A percentile compares a stretch with the other conserved stretches of the same genome.
phyloP scores from a whole-genome alignment of 2,329 filamentous ascomycete species.

The Aspergillus udagawae region DNA sequence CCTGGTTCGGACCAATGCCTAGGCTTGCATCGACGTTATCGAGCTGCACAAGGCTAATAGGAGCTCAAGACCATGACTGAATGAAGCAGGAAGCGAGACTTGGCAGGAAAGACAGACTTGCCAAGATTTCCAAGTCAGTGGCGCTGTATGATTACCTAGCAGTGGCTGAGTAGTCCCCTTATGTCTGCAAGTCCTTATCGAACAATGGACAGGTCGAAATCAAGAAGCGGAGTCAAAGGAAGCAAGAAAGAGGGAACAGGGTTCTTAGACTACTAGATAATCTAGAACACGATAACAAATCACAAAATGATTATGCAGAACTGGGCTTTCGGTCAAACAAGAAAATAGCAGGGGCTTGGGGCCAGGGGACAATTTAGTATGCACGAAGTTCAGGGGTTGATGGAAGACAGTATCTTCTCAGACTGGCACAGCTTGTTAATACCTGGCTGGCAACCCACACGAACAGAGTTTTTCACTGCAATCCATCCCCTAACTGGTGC shows the following conservation, averaged over 20 bases:
- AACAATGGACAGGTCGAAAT: neutral
- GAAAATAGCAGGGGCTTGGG: constrained; percentile 9
- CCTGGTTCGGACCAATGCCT: neutral
- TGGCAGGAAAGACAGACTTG: neutral
- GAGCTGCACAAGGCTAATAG: neutral
- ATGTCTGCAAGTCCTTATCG: neutral
- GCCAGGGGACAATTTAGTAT: constrained; percentile 12
- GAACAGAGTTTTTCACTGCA: constrained; percentile 2
- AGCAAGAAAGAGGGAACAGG: neutral
- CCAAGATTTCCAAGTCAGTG: neutral
- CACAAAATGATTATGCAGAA: neutral
- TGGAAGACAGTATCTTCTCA: constrained; percentile 7
- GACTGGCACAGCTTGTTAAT: constrained; percentile 3
- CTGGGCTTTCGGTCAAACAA: constrained; percentile 4
- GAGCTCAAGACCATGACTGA: neutral
- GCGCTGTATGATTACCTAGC: neutral
- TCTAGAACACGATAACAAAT: neutral
- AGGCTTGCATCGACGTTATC: neutral
- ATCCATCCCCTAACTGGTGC: constrained; percentile 9
- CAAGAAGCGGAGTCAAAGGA: neutral
- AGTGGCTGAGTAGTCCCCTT: neutral
- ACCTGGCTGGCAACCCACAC: constrained; percentile 6
- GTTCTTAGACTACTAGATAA: neutral
- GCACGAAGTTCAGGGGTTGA: constrained; percentile 19
- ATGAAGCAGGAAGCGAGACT: neutral